phyloP scores from a whole-genome alignment of 2,329 filamentous ascomycete species.

The Microcera coccophila region DNA sequence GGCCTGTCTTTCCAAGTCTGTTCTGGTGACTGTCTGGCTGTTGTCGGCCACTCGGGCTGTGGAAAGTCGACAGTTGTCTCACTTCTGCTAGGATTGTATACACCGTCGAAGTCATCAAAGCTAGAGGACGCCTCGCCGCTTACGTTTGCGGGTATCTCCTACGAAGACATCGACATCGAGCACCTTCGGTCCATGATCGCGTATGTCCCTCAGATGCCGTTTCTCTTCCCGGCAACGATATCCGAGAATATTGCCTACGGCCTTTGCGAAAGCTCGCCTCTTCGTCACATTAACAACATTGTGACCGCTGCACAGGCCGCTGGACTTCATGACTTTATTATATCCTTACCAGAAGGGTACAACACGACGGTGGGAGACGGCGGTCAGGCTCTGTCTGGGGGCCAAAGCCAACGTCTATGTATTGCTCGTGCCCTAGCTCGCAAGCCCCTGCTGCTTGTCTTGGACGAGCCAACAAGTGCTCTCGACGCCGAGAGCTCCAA shows the following conservation, averaged over 20 bases:
- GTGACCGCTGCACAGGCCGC: constrained; percentile 52
- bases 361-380: constrained; percentile 73
- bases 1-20: constrained; percentile 63
- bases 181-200: constrained; percentile 59
- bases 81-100: constrained; percentile 69
- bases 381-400: constrained; percentile 69
- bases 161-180: constrained; percentile 55
- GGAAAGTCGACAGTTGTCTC: constrained; percentile 84
- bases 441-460: constrained; percentile 65
- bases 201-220: constrained; percentile 67
- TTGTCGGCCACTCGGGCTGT: constrained; percentile 82
- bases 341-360: constrained; percentile 57
- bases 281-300: constrained; percentile 45
- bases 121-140: constrained; percentile 35
- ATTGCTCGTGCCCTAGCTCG: constrained; percentile 77
- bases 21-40: constrained; percentile 63
- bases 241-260: constrained; percentile 82
- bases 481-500: constrained; percentile 68
- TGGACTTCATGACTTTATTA: constrained; percentile 73
- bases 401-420: constrained; percentile 76
- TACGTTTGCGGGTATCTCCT: constrained; percentile 56
- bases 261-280: constrained; percentile 51
- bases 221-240: constrained; percentile 74
- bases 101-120: constrained; percentile 26
- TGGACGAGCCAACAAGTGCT: constrained; percentile 84